These are phyloP conservation scores for Kernera saxatilis DNA, from an alignment of 345 rosid species.

Conservation along the genomic window DNA sequence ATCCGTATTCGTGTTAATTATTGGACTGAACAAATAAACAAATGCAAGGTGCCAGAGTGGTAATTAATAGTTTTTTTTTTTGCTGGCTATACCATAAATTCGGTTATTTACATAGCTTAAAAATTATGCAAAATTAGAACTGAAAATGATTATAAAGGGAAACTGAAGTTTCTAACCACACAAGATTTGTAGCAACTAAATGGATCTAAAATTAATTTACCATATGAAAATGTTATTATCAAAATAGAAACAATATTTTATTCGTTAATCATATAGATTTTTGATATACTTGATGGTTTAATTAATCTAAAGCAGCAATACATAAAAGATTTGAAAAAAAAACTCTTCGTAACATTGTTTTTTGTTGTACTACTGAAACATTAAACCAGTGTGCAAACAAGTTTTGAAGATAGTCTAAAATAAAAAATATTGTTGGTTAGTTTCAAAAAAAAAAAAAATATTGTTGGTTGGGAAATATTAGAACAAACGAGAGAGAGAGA, in stretches of 20 bases:
- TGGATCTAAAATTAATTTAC: no score
- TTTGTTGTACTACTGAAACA: neutral
- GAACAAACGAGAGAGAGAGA: conserved; percentile 13
- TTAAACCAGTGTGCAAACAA: neutral
- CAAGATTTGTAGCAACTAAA: neutral
- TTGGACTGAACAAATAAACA: neutral
- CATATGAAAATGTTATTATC: no score
- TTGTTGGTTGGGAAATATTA: conserved; percentile 18
- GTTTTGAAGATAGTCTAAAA: neutral
- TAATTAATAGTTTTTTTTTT: neutral
- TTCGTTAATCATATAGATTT: no score
- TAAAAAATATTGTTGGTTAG: no score
- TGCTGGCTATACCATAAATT: neutral
- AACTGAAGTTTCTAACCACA: neutral
- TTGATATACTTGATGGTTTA: no score
- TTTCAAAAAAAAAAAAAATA: neutral
- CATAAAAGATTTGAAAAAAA: no score
- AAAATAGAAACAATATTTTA: no score
- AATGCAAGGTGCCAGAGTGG: neutral
- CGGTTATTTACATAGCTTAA: neutral
- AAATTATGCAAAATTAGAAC: neutral
- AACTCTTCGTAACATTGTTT: no score
- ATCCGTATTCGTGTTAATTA: neutral
- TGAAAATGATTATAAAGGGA: no score
- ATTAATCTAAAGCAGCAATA: no score